These are phyloP conservation scores for Tetraselmis striata DNA, from an alignment of 139 green algal species.

Conservation along the genomic window DNA sequence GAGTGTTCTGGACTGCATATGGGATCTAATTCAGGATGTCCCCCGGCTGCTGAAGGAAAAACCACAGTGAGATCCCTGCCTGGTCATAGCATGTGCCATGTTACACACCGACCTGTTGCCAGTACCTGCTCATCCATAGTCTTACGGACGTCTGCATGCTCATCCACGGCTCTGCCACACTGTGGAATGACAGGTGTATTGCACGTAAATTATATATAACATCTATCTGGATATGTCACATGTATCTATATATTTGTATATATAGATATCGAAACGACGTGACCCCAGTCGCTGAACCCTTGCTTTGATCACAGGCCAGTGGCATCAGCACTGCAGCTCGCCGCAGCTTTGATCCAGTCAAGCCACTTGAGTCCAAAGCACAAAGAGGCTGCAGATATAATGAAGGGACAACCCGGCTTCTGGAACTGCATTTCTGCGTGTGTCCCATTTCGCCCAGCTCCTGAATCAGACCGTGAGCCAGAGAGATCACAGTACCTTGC, in stretches of 20 bases:
- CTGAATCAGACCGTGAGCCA: not conserved
- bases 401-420: not conserved
- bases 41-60: not conserved
- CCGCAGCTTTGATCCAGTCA: not conserved
- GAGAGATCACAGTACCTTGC: not conserved
- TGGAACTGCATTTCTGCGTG: not conserved
- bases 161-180: too few relatives aligned
- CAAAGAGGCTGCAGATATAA: not conserved
- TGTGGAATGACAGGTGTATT: too few relatives aligned
- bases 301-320: not conserved
- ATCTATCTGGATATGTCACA: too few relatives aligned
- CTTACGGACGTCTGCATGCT: too few relatives aligned
- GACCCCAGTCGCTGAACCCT: too few relatives aligned
- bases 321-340: not conserved
- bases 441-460: not conserved
- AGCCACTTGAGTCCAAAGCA: not conserved
- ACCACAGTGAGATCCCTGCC: not conserved
- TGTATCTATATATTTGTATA: too few relatives aligned
- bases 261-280: too few relatives aligned
- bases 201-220: too few relatives aligned
- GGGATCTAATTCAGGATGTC: not conserved
- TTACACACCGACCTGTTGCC: too few relatives aligned
- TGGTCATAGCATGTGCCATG: too few relatives aligned
- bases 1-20: not conserved
- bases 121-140: too few relatives aligned